Evolutionary conservation across 176 grass and related monocot genomes (phyloP).

Genomic region (Oryza australiensis): DNA sequence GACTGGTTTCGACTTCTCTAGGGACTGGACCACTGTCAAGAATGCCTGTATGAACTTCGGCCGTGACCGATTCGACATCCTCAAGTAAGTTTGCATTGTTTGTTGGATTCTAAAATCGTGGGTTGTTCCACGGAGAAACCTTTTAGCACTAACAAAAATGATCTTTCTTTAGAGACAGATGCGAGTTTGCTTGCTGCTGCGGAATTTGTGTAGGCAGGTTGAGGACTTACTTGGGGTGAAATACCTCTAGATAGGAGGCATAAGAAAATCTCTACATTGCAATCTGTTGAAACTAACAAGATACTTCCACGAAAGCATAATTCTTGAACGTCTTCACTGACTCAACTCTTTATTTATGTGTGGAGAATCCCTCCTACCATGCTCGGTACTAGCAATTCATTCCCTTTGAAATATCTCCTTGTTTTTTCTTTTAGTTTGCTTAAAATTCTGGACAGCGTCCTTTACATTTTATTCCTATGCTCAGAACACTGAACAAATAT

Average conservation of each 20-base stretch:
- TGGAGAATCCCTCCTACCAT: background rate
- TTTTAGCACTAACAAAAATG: conserved; percentile 5
- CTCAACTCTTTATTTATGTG: background rate
- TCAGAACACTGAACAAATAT: conserved; percentile 3
- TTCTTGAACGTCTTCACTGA: background rate
- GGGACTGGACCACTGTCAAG: conserved; percentile 77
- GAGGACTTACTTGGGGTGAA: background rate
- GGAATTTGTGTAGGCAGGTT: background rate
- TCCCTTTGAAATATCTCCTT: background rate
- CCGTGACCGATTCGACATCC: conserved; percentile 87
- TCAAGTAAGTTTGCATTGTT: conserved; percentile 50
- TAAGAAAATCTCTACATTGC: background rate
- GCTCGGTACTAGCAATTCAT: background rate
- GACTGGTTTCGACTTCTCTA: conserved; percentile 71
- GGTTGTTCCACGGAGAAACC: background rate
- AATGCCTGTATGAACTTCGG: conserved; percentile 96
- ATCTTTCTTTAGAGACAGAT: background rate
- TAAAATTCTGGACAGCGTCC: background rate
- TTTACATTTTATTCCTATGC: background rate
- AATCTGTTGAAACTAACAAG: background rate
- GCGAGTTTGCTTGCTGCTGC: background rate
- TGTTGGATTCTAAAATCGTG: background rate
- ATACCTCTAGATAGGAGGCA: background rate
- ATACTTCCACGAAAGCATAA: background rate
- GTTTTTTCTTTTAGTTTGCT: background rate